Evolutionary conservation across 345 rosid species (phyloP), one percentile per base, ranked within the genome.

Genomic region (Diplotaxis tenuifolia): DNA sequence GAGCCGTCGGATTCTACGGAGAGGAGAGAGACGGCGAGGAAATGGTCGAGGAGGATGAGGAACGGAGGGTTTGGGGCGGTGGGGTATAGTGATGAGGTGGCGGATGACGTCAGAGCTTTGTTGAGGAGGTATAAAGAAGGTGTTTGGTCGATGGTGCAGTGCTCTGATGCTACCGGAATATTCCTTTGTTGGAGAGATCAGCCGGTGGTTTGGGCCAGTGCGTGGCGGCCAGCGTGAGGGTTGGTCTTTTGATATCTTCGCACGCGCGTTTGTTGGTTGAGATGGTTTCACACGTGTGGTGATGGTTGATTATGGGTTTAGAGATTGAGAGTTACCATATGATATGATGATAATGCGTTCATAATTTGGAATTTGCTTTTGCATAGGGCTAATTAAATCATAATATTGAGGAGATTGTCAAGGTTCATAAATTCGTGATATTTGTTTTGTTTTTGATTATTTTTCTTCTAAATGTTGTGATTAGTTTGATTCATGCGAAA

Each of bases 161-260:
- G 88, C 34, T 59, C 82, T 27, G 93, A 84, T 50, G 87, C 83
- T 31, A 89, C 84, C 73, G 99, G 99, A 75, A 89, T 91, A 78
- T 95, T 89, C 92, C 83, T 95, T 71, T 81, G 90, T 29, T 95
- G 96, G 96, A 89, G 91, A 82, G 96, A 95, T 18, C 95, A 89
- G 82, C 92, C 88, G 81, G 96, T 95, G 71, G 93, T 91, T 53
- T 95, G 99, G 99, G 89, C 96, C 22, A 87, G 97, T 81, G 91
- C 99, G 64, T 95, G 99, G 97, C 78, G 90, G 78, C 92, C 99
- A 14, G 75, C 82, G 80, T 63, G 20, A 67, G 4, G 36, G 52
- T 55, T 4, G 59, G 65, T 52, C 55, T 28, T 49, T 12, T 42
- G 3, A 3, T 42, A 6, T 42, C n/a, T 42, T 42, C 2, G n/a